phyloP scores from a whole-genome alignment of 1,284 basidiomycete species.

The Apiotrichum brassicae region DNA sequence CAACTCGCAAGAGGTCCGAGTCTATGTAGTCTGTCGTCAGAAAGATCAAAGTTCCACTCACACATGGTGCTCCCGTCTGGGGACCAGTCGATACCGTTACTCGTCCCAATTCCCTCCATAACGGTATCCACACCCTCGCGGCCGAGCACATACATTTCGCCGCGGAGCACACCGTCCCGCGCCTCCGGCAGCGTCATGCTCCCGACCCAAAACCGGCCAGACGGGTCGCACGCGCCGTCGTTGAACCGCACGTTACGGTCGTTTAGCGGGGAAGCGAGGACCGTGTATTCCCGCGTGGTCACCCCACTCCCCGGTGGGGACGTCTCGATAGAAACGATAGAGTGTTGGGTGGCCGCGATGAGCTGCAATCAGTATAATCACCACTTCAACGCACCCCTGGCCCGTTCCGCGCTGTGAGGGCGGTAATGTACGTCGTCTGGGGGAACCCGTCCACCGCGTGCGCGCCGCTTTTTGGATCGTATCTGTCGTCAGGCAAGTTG shows the following conservation, averaged over 20 bases:
- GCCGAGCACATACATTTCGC: conserved; percentile 34
- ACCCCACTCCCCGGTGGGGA: too few species aligned
- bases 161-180: conserved; percentile 18
- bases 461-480: conserved; percentile 26
- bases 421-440: conserved; percentile 25
- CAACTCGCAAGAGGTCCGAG: conserved; percentile 29
- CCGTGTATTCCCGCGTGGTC: too few species aligned
- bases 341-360: conserved; percentile 11
- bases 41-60: conserved; percentile 14
- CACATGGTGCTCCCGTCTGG: conserved; percentile 41
- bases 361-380: too few species aligned
- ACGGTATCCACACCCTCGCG: conserved; percentile 26
- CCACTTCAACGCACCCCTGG: conserved; percentile 31
- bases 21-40: conserved; percentile 42
- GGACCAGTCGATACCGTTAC: conserved; percentile 45
- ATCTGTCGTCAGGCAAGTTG: too few species aligned
- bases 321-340: conserved; percentile 15
- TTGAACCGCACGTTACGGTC: conserved; percentile 46
- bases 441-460: conserved; percentile 34
- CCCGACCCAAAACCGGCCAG: conserved; percentile 37
- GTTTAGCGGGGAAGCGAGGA: too few species aligned
- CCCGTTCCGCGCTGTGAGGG: conserved; percentile 28
- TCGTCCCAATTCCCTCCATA: conserved; percentile 30
- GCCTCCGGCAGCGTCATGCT: conserved; percentile 27
- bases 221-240: conserved; percentile 42